A percentile compares a stretch with the other conserved stretches of the same genome.
phyloP scores from a whole-genome alignment of 1,284 basidiomycete species.

The Meira nashicola region DNA sequence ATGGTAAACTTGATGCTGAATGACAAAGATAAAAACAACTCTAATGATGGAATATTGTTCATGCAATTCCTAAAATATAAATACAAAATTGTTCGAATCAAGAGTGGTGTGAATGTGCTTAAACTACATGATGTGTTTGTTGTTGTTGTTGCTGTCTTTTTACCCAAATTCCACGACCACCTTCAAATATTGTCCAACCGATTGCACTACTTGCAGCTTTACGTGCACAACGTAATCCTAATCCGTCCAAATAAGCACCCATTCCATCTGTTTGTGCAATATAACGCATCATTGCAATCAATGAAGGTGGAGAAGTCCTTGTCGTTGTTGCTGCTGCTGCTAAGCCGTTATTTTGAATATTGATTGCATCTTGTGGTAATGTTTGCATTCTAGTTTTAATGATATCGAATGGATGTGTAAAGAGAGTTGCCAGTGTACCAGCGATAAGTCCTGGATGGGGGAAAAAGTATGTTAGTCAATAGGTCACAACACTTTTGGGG shows the following conservation, averaged over 20 bases:
- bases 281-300: constrained; percentile 13
- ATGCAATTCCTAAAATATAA: too few species aligned
- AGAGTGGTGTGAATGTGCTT: too few species aligned
- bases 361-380: constrained; percentile 19
- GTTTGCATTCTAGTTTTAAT: constrained; percentile 52
- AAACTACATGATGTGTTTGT: too few species aligned
- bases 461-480: not conserved
- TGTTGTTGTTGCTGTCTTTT: too few species aligned
- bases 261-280: constrained; percentile 23
- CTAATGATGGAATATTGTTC: too few species aligned
- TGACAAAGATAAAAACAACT: too few species aligned
- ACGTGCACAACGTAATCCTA: constrained; percentile 44
- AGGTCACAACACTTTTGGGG: not conserved
- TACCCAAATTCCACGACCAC: constrained; percentile 30
- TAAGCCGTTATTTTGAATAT: not conserved
- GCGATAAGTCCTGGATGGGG: constrained; percentile 21
- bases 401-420: constrained; percentile 52
- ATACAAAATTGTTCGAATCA: too few species aligned
- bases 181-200: constrained; percentile 51
- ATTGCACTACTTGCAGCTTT: constrained; percentile 50
- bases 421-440: constrained; percentile 42
- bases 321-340: constrained; percentile 1
- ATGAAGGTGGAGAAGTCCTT: constrained; percentile 1
- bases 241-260: constrained; percentile 40
- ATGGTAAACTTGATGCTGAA: too few species aligned